phyloP scores from a whole-genome alignment of 495 filamentous ascomycete species.

The Astrothelium macrocarpum region DNA sequence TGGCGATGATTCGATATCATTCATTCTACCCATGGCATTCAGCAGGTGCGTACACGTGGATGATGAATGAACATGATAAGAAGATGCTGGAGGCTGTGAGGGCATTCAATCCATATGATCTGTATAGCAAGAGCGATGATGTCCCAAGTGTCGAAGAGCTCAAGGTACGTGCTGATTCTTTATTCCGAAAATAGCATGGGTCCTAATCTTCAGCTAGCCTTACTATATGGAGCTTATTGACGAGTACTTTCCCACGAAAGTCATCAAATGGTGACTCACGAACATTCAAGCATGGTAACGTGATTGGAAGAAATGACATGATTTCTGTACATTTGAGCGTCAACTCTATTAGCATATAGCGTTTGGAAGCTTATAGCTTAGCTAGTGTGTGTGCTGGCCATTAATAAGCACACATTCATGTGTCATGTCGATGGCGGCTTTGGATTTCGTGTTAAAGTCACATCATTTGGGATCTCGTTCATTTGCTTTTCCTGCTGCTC shows the following conservation, averaged over 20 bases:
- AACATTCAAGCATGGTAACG: not conserved
- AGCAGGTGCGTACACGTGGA: slow-evolving; percentile 62
- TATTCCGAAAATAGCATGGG: not conserved
- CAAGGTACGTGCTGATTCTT: slow-evolving; percentile 39
- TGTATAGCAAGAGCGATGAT: slow-evolving; percentile 86
- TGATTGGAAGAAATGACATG: not conserved
- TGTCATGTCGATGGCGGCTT: too few species aligned
- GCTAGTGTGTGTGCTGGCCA: too few species aligned
- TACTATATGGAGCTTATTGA: slow-evolving; percentile 81
- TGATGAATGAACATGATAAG: slow-evolving; percentile 75
- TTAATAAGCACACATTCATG: too few species aligned
- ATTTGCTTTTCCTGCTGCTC: too few species aligned
- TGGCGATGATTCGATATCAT: slow-evolving; percentile 87
- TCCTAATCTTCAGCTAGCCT: slow-evolving; percentile 37
- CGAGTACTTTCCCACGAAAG: slow-evolving; percentile 56
- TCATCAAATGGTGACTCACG: slow-evolving; percentile 54
- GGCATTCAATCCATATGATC: slow-evolving; percentile 84
- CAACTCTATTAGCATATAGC: too few species aligned
- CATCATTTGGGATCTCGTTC: too few species aligned
- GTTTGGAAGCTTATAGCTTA: too few species aligned
- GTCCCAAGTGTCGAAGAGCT: slow-evolving; percentile 63
- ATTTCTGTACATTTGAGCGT: not conserved
- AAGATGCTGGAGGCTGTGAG: slow-evolving; percentile 68
- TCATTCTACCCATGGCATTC: slow-evolving; percentile 87
- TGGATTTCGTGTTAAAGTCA: too few species aligned